These are phyloP conservation scores for Pterocarpus santalinus DNA, from an alignment of 306 rosid species.

Conservation along the genomic window DNA sequence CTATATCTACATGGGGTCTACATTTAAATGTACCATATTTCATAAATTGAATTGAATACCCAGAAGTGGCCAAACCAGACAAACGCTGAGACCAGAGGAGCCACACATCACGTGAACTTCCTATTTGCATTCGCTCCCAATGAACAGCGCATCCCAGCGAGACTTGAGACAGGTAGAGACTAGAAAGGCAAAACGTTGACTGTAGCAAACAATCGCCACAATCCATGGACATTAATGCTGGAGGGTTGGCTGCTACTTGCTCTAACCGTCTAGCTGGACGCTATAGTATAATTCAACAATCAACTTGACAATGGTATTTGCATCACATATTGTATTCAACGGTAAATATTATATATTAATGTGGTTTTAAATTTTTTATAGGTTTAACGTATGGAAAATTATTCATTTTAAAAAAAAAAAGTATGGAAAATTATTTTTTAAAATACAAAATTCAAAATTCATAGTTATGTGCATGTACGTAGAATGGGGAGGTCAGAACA, in stretches of 20 bases:
- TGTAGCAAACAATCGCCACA: slow-evolving; percentile 20
- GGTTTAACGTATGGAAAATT: too few relatives aligned
- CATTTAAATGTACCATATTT: too few relatives aligned
- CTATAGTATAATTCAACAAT: neutral
- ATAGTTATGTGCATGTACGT: too few relatives aligned
- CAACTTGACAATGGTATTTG: too few relatives aligned
- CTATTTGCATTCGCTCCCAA: neutral
- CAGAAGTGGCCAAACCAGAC: neutral
- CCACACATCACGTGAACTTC: neutral
- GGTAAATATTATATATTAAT: too few relatives aligned
- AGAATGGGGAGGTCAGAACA: too few relatives aligned
- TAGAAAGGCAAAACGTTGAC: slow-evolving; percentile 1
- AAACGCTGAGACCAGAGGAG: neutral
- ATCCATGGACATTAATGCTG: neutral
- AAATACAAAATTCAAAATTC: too few relatives aligned
- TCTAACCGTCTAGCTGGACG: slow-evolving; percentile 16
- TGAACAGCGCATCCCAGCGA: neutral
- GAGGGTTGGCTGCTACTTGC: neutral
- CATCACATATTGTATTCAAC: too few relatives aligned
- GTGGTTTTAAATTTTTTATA: too few relatives aligned
- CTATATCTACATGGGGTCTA: too few relatives aligned
- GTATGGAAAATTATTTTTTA: too few relatives aligned
- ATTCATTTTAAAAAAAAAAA: too few relatives aligned
- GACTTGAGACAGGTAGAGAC: neutral
- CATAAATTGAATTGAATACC: neutral